A percentile compares a stretch with the other conserved stretches of the same genome.
Conservation (phyloP, 495 filamentous ascomycete genomes). For the Neurospora sp. region DNA sequence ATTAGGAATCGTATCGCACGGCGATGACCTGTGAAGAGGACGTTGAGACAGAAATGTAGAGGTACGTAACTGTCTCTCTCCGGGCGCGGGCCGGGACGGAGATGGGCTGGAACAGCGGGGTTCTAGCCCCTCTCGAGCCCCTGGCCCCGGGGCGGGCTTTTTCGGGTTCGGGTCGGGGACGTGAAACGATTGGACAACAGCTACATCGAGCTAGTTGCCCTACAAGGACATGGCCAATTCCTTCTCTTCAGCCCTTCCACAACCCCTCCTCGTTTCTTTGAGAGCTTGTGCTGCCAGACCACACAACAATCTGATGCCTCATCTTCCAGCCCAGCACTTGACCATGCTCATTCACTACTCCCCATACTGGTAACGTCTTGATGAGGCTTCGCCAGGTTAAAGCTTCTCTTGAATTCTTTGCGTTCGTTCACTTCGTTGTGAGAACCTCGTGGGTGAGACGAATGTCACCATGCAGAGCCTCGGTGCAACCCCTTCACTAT, state of each 20-base stretch:
- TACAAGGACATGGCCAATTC: background rate
- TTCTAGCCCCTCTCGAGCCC: background rate
- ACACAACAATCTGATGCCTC: background rate
- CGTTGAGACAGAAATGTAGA: background rate
- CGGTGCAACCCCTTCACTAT: background rate
- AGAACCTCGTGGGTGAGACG: background rate
- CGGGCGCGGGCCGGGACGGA: background rate
- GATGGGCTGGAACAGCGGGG: background rate
- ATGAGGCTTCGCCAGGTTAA: background rate
- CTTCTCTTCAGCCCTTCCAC: background rate
- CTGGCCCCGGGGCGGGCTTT: background rate
- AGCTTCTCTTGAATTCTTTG: background rate
- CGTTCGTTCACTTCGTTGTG: background rate
- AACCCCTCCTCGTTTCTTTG: background rate
- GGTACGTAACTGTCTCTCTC: background rate
- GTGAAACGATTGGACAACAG: background rate
- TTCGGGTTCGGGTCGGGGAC: too few species aligned
- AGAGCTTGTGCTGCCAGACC: background rate
- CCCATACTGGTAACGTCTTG: background rate
- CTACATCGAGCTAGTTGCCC: background rate
- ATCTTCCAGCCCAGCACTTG: background rate
- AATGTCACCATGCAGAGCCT: background rate
- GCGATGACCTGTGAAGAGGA: background rate
- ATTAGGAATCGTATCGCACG: background rate
- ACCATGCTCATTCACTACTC: background rate